Evolutionary conservation across 2,329 filamentous ascomycete species (phyloP), one percentile per base, ranked within the genome.

Genomic region (Chalara sp.): DNA sequence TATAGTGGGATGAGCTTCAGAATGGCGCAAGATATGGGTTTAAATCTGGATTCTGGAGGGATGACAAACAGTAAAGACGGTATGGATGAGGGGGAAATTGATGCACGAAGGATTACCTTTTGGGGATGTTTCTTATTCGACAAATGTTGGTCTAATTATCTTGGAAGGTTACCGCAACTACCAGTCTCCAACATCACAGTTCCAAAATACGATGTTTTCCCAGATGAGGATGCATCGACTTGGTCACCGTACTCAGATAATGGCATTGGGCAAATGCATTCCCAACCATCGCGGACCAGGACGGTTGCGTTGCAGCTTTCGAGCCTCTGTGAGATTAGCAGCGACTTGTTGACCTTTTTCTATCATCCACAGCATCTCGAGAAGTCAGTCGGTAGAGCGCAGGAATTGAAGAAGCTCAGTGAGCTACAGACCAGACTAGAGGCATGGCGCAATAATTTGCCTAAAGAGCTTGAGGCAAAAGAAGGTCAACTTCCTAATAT

Each of bases 61-160:
- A 76, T 89, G 52, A 77, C 79, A 5, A 75, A 72, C n/a, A 79
- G 78, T 52, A 76, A 72, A 52, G 75, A 78, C 47, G 68, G 73
- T 31, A 76, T 92, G 57, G 82, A 83, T 54, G 89, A 96, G 52
- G 79, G 87, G 44, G 92, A 96, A 67, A 80, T 95, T 39, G 93
- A 99, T 69, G 91, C 90, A 3, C 78, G 93, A 39, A 79, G 88
- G 48, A 85, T 97, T 41, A 97, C 93, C 0, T 97, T 96, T 64
- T 97, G 93, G 93, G 93, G 93, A 6, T 96, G 91, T 66, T 97
- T 93, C 68, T 71, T 96, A n/a, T 95, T 97, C 66, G 93, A 99
- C 72, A 97, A 96, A 76, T 95, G 89, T 67, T 97, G 92, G 91
- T 96, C 91, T 46, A 97, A 96, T 66, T 97, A 97, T 61, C 79